Percentiles rank a stretch among this genome's conserved stretches.
Evolutionary conservation across 306 rosid genomes (phyloP).

Genomic region (Fagus crenata): DNA sequence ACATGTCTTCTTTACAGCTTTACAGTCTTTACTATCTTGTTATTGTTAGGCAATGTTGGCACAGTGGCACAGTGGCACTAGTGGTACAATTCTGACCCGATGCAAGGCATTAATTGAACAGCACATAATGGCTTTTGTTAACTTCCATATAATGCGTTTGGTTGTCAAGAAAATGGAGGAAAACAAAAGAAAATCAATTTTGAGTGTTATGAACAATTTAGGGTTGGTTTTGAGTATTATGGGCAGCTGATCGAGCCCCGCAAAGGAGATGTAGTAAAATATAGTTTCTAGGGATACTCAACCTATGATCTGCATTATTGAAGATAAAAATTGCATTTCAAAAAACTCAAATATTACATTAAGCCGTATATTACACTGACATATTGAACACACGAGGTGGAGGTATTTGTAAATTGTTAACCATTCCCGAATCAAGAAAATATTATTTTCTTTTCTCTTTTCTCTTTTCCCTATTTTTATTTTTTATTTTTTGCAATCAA

Average conservation of each 20-base stretch:
- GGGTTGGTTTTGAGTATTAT: not conserved
- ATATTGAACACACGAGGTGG: no score
- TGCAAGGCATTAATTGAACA: constrained; percentile 24
- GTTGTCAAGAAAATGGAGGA: constrained; percentile 17
- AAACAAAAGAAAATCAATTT: not conserved
- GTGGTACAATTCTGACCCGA: constrained; percentile 9
- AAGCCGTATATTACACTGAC: no score
- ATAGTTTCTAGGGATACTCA: not conserved
- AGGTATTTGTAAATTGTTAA: no score
- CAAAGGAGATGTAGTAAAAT: not conserved
- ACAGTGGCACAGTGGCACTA: constrained; percentile 22
- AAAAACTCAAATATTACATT: not conserved
- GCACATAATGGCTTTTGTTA: not conserved
- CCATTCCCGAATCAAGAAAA: no score
- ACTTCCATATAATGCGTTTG: not conserved
- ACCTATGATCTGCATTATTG: not conserved
- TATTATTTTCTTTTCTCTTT: no score
- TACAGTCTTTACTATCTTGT: constrained; percentile 22
- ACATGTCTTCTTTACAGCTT: constrained; percentile 52
- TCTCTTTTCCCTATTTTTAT: no score
- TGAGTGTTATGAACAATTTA: not conserved
- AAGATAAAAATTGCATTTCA: not conserved
- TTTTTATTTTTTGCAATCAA: no score
- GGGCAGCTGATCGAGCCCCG: not conserved
- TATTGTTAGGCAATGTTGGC: constrained; percentile 29